Evolutionary conservation across 1,284 basidiomycete species (phyloP), one percentile per base, ranked within the genome.

Genomic region (Mrakiaceae sp.): DNA sequence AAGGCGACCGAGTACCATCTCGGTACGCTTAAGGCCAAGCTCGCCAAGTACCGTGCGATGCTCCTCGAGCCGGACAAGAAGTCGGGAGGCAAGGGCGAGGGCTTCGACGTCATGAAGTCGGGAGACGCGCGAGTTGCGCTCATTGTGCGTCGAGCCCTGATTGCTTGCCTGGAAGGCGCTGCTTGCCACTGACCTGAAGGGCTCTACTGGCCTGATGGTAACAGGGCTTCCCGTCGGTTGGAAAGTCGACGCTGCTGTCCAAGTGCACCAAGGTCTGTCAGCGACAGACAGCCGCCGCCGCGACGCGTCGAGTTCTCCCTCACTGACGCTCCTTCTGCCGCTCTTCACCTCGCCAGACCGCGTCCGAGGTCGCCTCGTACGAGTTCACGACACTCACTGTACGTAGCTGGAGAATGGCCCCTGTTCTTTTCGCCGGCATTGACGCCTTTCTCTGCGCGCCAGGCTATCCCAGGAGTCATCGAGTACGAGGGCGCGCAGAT

Each of bases 331-430:
- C 27, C 27, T 27, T 27, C 27, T 27, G 27, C 27, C 27, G 27
- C 27, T 27, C 27, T 27, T 27, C 27, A 27, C 27, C 27, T 27
- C 27, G 27, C 27, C 27, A 27, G 70, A 98, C 96, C 0, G 80
- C 84, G 62, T 93, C 89, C 2, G 87, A 88, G 71, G 80, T 89
- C 0, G 95, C 94, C 9, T 90, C 92, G 8, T 98, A 98, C 74
- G 94, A 97, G 74, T 98, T 96, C 77, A 97, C 93, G 0, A 95
- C 90, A 3, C 81, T 94, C 49, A 93, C 92, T 14, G 88, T 86
- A 72, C 69, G 82, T 74, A 42, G 60, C 8, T 5, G 12, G 56
- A 51, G 46, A 49, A 27, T 48, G 5, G 60, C 68, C 64, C 16
- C 46, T 40, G 14, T 46, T 42, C 5, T 16, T 47, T 44, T 11